Base-by-base conservation (phyloP, 2,329 filamentous ascomycete species). In the Fusarium praegraminearum region DNA sequence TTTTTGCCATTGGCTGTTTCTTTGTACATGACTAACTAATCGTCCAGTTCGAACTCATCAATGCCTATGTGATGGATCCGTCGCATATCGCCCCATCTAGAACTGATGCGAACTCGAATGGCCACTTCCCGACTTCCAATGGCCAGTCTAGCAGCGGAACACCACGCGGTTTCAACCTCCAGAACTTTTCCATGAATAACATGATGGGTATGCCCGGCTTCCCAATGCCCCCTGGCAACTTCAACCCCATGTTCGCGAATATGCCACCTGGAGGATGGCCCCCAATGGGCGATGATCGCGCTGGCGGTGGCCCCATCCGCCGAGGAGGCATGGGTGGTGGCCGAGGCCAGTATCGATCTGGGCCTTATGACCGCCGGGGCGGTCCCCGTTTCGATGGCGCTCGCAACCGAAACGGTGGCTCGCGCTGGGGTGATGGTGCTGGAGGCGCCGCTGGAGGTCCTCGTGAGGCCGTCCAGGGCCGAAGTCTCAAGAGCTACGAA, bases 401-500 rank as follows among this genome's bases (percentile, higher is more conserved):
- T 22, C 84, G 86, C 60, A 80, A 84, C 74, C 77, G 87, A 70
- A 77, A 81, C 47, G 83, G 86, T 55, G 74, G 81, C 73, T 88
- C 88, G 35, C 85, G 89, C 70, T 92, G 91, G 87, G 91, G 91
- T 43, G 92, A 93, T 69, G 91, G 91, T 28, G 92, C 93, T 50
- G 91, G 92, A 40, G 91, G 88, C 26, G 89, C 91, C 35, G 90
- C 91, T 4, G 91, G 94, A 64, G 94, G 94, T 0, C 95, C 96
- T 22, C 88, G 93, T 22, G 94, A 98, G 80, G 95, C 96, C 13
- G 94, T 97, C 1, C 93, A 97, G 72, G 96, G 96, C 7, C 89
- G 96, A 60, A 97, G 93, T 65, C 83, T 99, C 70, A 97, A 97
- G 86, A 98, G 93, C 79, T 99, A 99, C 78, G 97, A 99, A 80